Conservation (phyloP, 2,329 filamentous ascomycete genomes). For the Fusarium tuaranense region DNA sequence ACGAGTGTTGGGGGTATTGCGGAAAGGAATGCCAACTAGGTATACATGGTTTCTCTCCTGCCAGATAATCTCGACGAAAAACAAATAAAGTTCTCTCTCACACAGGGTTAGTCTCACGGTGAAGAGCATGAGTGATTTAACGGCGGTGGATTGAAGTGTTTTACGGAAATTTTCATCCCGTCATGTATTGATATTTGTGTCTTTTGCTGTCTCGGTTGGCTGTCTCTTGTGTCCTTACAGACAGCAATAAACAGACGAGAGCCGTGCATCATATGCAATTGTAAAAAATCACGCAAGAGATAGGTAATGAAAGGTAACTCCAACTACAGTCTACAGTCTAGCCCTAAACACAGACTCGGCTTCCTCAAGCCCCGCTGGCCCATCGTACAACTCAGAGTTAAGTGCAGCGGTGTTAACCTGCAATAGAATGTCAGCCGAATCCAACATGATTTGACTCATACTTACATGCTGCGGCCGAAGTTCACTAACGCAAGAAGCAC, state of each 20-base stretch:
- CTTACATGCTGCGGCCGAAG: slow-evolving; percentile 17
- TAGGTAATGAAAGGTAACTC: neutral
- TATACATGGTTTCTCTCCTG: no score
- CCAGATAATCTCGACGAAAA: no score
- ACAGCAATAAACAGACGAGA: no score
- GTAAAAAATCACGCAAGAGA: neutral
- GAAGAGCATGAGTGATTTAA: no score
- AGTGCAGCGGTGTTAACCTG: slow-evolving; percentile 4
- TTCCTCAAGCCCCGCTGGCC: neutral
- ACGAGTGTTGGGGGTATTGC: neutral
- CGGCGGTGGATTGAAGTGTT: no score
- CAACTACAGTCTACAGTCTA: neutral
- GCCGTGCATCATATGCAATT: neutral
- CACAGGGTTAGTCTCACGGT: no score
- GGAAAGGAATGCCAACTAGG: neutral
- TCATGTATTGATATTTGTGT: no score
- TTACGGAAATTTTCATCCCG: no score
- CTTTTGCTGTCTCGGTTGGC: no score
- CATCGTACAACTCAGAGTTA: neutral
- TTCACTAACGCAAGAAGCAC: slow-evolving; percentile 10
- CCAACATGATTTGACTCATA: neutral
- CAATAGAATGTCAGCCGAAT: neutral
- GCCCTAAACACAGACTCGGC: neutral
- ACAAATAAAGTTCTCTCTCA: no score
- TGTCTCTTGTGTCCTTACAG: no score